Percentiles rank a stretch among this genome's conserved stretches.
Evolutionary conservation across 1,139 yeast species (phyloP).

Genomic region (Taphrina betulina): DNA sequence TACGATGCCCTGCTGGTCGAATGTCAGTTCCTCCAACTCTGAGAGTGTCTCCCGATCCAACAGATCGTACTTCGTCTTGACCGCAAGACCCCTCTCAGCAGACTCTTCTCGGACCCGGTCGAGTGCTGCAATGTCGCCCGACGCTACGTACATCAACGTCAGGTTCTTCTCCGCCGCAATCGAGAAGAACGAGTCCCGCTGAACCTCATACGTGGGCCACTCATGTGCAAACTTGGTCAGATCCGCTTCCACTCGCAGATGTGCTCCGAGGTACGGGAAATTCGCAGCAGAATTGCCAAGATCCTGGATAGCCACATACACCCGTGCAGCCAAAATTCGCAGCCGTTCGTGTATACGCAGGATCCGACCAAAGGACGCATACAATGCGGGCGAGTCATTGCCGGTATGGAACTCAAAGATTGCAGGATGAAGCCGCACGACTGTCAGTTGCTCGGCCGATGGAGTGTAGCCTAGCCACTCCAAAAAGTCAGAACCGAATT

Average conservation of each 20-base stretch:
- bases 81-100: neutral
- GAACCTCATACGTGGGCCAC: neutral
- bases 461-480: neutral
- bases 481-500: neutral
- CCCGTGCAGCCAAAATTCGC: neutral
- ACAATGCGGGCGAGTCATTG: neutral
- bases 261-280: neutral
- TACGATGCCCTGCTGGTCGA: constrained; percentile 1
- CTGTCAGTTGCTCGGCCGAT: neutral
- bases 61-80: neutral
- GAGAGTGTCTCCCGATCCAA: neutral
- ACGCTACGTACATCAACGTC: neutral
- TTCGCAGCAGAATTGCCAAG: neutral
- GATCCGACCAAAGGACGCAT: neutral
- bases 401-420: neutral
- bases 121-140: neutral
- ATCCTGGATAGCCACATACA: neutral
- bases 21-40: neutral
- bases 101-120: neutral
- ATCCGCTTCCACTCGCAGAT: neutral
- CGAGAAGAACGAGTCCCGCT: neutral
- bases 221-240: neutral
- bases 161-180: neutral
- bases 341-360: too few species aligned
- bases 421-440: neutral